Conservation (phyloP, 441 rosid species). For the Adansonia rubrostipa region DNA sequence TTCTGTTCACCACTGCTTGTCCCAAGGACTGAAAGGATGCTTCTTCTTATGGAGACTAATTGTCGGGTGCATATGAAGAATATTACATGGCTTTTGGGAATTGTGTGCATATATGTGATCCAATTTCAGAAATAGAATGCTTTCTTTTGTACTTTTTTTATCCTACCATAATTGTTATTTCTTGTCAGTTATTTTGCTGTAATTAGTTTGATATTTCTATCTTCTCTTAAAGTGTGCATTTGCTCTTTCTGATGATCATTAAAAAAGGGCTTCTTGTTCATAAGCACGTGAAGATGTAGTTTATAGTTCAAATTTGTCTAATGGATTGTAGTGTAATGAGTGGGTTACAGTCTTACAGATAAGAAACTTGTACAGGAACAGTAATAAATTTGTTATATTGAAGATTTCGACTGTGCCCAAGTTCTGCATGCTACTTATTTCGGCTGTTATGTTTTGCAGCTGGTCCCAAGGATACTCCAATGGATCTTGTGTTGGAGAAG, state of each 20-base stretch:
- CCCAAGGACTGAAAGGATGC: too few species aligned
- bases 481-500: constrained; percentile 71
- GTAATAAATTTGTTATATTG: not conserved
- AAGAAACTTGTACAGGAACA: not conserved
- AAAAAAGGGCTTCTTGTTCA: not conserved
- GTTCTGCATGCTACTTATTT: not conserved
- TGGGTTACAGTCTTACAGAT: too few species aligned
- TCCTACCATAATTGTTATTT: not conserved
- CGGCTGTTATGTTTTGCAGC: constrained; percentile 46
- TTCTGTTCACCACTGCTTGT: not conserved
- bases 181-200: not conserved
- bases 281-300: not conserved
- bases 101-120: too few species aligned
- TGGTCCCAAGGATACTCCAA: constrained; percentile 85
- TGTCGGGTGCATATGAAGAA: not conserved
- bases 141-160: not conserved
- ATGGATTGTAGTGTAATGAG: not conserved
- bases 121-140: not conserved
- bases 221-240: not conserved
- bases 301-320: not conserved
- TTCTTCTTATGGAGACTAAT: not conserved
- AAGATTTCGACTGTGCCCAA: not conserved
- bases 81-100: not conserved
- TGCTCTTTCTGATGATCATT: not conserved
- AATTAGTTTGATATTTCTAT: not conserved